phyloP scores from a whole-genome alignment of 169 alveolate species.

The Eimeria zaria region DNA sequence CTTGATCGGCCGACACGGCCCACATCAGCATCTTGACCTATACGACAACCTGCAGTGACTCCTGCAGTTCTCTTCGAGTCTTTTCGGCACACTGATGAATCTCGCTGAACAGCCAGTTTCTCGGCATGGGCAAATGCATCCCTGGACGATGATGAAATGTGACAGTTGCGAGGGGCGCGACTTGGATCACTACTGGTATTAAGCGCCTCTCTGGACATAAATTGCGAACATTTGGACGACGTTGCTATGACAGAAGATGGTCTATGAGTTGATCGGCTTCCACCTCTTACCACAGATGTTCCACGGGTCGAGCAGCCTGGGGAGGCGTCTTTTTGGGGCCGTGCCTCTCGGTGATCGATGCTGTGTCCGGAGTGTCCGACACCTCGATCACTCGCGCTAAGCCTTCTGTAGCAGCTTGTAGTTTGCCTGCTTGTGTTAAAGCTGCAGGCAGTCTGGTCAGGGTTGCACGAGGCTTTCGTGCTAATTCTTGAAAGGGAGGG shows the following conservation, averaged over 20 bases:
- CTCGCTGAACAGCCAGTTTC: conserved; percentile 6
- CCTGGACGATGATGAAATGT: neutral
- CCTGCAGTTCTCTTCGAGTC: neutral
- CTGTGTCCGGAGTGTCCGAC: neutral
- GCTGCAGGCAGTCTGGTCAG: conserved; percentile 5
- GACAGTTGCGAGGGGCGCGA: neutral
- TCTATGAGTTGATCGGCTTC: neutral
- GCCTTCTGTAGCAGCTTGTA: conserved; percentile 2
- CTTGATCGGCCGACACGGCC: neutral
- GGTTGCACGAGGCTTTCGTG: neutral
- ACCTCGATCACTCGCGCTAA: neutral
- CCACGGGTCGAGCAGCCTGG: conserved; percentile 9
- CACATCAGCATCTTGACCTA: neutral
- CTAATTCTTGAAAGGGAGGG: neutral
- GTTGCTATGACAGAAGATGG: neutral
- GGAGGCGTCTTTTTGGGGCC: neutral
- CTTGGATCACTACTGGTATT: neutral
- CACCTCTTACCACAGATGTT: neutral
- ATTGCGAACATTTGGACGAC: neutral
- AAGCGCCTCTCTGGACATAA: neutral
- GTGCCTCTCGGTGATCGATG: neutral
- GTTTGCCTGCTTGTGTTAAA: neutral
- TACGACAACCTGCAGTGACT: neutral
- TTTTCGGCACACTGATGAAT: neutral
- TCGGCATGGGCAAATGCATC: neutral